Evolutionary conservation across 257 asterid genomes (phyloP).

Genomic region (Cruciata laevipes): DNA sequence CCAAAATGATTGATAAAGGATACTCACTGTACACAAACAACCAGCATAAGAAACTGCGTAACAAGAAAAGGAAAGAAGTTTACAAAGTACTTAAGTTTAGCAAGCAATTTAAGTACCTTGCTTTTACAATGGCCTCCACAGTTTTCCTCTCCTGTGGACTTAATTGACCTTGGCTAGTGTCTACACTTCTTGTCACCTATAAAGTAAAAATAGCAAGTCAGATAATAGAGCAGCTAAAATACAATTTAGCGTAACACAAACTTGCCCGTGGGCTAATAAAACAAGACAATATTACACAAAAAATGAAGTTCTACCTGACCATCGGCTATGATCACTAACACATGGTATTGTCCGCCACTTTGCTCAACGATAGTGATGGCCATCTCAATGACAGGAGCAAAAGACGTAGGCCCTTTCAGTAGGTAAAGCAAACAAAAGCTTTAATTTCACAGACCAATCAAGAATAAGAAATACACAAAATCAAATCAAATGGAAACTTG

Average conservation of each 20-base stretch:
- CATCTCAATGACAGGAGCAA: constrained; percentile 84
- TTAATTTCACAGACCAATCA: constrained; percentile 6
- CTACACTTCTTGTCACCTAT: constrained; percentile 90
- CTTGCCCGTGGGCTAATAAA: not conserved
- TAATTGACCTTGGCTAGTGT: constrained; percentile 64
- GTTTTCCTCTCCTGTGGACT: constrained; percentile 91
- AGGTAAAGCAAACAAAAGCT: not conserved
- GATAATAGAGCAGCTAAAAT: not conserved
- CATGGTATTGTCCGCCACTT: constrained; percentile 92
- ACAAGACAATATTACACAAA: not conserved
- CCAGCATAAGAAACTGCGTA: not conserved
- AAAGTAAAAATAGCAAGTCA: not conserved
- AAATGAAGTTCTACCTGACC: constrained; percentile 53
- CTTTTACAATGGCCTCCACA: constrained; percentile 91
- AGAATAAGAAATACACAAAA: not conserved
- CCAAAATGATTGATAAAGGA: constrained; percentile 75
- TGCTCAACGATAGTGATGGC: constrained; percentile 85
- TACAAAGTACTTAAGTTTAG: not conserved
- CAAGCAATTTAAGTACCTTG: constrained; percentile 42
- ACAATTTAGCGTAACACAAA: not conserved
- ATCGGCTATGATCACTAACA: constrained; percentile 75
- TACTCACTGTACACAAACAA: constrained; percentile 47
- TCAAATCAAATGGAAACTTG: not conserved
- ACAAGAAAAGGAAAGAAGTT: not conserved
- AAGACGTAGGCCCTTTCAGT: constrained; percentile 81